Evolutionary conservation across 768 basidiomycete genomes (phyloP).

Genomic region (Auriscalpium microsporum): DNA sequence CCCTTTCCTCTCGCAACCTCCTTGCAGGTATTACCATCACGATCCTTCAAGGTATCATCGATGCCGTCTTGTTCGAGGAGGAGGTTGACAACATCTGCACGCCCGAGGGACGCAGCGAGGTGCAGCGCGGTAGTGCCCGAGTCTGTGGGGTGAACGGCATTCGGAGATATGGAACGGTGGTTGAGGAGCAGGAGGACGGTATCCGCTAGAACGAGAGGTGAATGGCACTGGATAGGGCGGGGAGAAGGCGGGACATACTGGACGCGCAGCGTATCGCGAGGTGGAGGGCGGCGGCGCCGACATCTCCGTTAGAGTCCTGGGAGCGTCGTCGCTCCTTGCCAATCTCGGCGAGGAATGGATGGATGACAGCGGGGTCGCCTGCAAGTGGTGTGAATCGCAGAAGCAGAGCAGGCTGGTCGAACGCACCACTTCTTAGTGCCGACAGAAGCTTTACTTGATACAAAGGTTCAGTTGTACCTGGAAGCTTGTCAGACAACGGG

Average conservation of each 20-base stretch:
- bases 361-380: slow-evolving; percentile 77
- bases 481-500: too few relatives aligned
- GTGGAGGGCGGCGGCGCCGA: slow-evolving; percentile 69
- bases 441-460: slow-evolving; percentile 36
- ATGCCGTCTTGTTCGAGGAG: slow-evolving; percentile 73
- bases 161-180: slow-evolving; percentile 72
- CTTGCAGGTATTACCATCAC: slow-evolving; percentile 53
- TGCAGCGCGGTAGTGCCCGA: slow-evolving; percentile 68
- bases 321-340: slow-evolving; percentile 52
- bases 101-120: slow-evolving; percentile 64
- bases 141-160: slow-evolving; percentile 63
- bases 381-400: not conserved
- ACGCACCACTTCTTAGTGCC: slow-evolving; percentile 32
- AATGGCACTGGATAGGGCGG: not conserved
- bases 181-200: slow-evolving; percentile 62
- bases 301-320: slow-evolving; percentile 42
- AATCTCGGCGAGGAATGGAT: slow-evolving; percentile 73
- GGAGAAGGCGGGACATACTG: slow-evolving; percentile 33
- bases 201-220: slow-evolving; percentile 35
- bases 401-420: not conserved
- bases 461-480: slow-evolving; percentile 23
- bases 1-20: slow-evolving; percentile 73
- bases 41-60: slow-evolving; percentile 70
- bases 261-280: slow-evolving; percentile 78
- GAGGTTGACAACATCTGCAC: slow-evolving; percentile 63